Percentiles rank a stretch among this genome's conserved stretches.
Evolutionary conservation across 2,329 filamentous ascomycete genomes (phyloP).

Genomic region (Phyllosticta citriasiana): DNA sequence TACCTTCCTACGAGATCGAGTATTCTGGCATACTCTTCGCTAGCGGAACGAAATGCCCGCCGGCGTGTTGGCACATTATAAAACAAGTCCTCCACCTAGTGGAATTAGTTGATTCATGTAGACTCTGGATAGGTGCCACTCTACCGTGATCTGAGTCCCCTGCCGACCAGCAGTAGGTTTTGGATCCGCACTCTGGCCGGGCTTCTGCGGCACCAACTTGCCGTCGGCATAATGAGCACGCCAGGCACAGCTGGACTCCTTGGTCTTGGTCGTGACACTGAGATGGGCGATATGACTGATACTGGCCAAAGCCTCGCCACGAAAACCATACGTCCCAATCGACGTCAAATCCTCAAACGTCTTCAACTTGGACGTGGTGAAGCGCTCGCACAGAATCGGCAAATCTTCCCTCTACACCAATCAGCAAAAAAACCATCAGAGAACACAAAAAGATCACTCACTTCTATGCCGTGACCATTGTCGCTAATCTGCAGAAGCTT

Average conservation of each 20-base stretch:
- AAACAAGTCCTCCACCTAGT: conserved; percentile 79
- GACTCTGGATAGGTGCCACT: conserved; percentile 10
- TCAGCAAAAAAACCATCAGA: conserved; percentile 10
- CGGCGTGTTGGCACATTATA: conserved; percentile 89
- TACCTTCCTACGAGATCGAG: conserved; percentile 90
- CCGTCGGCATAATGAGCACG: conserved; percentile 80
- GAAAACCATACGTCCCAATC: conserved; percentile 95
- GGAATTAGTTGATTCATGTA: no score
- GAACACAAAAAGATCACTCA: conserved; percentile 28
- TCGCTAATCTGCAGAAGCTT: conserved; percentile 96
- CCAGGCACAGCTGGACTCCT: conserved; percentile 80
- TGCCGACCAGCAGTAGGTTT: conserved; percentile 78
- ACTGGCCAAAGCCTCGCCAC: conserved; percentile 89
- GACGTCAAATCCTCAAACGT: conserved; percentile 83
- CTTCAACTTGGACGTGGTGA: conserved; percentile 93
- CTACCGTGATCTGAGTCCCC: conserved; percentile 82
- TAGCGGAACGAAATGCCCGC: conserved; percentile 78
- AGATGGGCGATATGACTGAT: conserved; percentile 98
- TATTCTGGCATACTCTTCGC: conserved; percentile 97
- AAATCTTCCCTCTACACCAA: conserved; percentile 69
- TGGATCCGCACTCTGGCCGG: conserved; percentile 76
- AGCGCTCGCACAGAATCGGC: conserved; percentile 84
- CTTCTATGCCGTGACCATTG: conserved; percentile 91
- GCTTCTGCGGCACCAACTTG: conserved; percentile 70
- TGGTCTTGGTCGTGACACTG: conserved; percentile 87